Evolutionary conservation across 768 basidiomycete genomes (phyloP), one percentile per base, ranked within the genome.

Genomic region (Podaxis carcinomalis): DNA sequence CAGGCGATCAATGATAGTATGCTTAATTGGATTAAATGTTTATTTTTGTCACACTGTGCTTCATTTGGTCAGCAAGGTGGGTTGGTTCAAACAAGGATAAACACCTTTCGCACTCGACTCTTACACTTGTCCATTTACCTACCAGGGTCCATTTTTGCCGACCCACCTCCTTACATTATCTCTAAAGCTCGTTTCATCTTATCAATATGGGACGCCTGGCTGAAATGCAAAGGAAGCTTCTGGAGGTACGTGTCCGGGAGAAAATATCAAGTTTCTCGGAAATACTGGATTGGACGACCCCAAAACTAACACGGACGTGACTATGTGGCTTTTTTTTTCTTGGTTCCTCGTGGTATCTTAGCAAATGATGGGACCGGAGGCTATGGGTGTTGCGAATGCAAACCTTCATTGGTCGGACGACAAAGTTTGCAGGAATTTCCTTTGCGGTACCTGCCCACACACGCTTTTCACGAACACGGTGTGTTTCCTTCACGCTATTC

Each of bases 291-390:
- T 11, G 9, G 51, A 53, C 21, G 16, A 44, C 42, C 47, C 32
- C 14, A 39, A 51, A 57, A 27, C 57, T 58, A 21, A 58, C 49
- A 47, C 16, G 16, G 27, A 25, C 35, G 32, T 23, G 46, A 49
- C 50, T 49, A 28, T 28, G 27, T 59, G 21, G 14, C 39, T 59
- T 19, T 4, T 39, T 23, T 58, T 9, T 21, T 23, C 25, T 14
- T 5, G 32, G 52, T 28, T 52, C 5, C 16, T 32, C 28, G 13
- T 50, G 32, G 49, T 50, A 13, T 28, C 11, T 55, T 65, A 97
- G 95, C 95, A 97, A 95, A 97, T 96, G 94, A 98, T 98, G 95
- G 96, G 94, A n/a, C 92, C 96, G 50, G 96, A 99, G 77, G 95
- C 97, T 19, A 96, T 99, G 93, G 97, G 97, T 68, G 88, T 95